These are phyloP conservation scores for Globisporangium spinosum DNA, from an alignment of 352 stramenopile genomes.

Conservation along the genomic window DNA sequence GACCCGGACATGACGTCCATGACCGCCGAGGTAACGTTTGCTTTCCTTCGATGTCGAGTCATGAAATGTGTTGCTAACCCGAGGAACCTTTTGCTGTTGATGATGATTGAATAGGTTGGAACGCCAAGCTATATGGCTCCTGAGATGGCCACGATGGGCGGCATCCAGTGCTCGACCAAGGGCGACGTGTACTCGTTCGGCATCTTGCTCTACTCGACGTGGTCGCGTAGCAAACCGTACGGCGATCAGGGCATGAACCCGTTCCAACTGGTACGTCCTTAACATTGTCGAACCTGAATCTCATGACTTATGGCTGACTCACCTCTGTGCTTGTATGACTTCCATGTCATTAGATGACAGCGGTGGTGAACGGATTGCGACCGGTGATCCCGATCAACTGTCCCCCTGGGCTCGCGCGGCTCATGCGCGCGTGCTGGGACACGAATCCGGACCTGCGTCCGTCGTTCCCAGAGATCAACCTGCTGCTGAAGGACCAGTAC, in stretches of 20 bases:
- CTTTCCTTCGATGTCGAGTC: not conserved
- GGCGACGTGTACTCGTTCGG: slow-evolving; percentile 86
- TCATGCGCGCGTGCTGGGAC: slow-evolving; percentile 87
- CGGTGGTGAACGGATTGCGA: slow-evolving; percentile 80
- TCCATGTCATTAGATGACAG: slow-evolving; percentile 61
- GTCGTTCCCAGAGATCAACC: slow-evolving; percentile 76
- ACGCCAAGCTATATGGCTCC: slow-evolving; percentile 90
- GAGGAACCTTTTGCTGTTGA: not conserved
- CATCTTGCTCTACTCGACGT: slow-evolving; percentile 86
- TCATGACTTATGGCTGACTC: slow-evolving; percentile 6
- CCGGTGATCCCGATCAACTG: slow-evolving; percentile 84
- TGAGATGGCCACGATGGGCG: slow-evolving; percentile 89
- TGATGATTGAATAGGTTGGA: slow-evolving; percentile 40
- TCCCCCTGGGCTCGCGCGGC: slow-evolving; percentile 58
- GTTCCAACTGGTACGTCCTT: slow-evolving; percentile 72
- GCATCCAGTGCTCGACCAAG: slow-evolving; percentile 85
- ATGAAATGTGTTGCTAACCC: not conserved
- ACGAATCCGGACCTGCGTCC: slow-evolving; percentile 63
- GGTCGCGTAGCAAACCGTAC: slow-evolving; percentile 85
- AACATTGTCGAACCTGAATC: not conserved
- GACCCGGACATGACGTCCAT: slow-evolving; percentile 84
- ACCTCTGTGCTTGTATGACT: slow-evolving; percentile 6
- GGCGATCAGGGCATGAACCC: slow-evolving; percentile 89
- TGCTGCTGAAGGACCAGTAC: slow-evolving; percentile 74
- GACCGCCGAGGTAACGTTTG: slow-evolving; percentile 56